Percentiles rank a stretch among this genome's conserved stretches.
phyloP scores from a whole-genome alignment of 768 basidiomycete species.

The Lyophyllum decastes region DNA sequence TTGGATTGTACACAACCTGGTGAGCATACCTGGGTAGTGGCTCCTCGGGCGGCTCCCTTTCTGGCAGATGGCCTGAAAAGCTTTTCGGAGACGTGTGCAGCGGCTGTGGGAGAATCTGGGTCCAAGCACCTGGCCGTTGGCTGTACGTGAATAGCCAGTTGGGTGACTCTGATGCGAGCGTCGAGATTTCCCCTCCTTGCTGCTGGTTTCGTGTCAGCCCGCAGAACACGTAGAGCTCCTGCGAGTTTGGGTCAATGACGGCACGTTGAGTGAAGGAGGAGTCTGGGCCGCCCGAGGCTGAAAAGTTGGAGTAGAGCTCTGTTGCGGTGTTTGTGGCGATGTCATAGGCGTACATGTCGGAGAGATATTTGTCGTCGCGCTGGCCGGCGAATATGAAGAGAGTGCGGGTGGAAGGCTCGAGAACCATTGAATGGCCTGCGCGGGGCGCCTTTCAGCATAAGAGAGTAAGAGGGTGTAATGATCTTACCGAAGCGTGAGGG shows the following conservation, averaged over 20 bases:
- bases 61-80: not conserved
- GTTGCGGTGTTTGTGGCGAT: constrained; percentile 56
- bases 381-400: constrained; percentile 79
- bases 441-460: not conserved
- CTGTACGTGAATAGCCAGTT: constrained; percentile 73
- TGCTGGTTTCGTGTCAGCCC: constrained; percentile 52
- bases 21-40: constrained; percentile 75
- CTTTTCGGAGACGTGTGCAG: not conserved
- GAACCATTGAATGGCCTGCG: constrained; percentile 79
- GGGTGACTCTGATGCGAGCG: constrained; percentile 47
- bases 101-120: constrained; percentile 48
- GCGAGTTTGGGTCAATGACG: constrained; percentile 59
- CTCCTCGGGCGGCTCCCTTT: constrained; percentile 25
- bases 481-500: constrained; percentile 61
- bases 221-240: constrained; percentile 80
- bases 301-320: constrained; percentile 66
- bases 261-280: constrained; percentile 77
- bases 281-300: constrained; percentile 62
- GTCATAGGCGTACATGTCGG: constrained; percentile 79
- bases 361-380: constrained; percentile 62
- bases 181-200: constrained; percentile 38
- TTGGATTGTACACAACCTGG: constrained; percentile 73
- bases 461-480: not conserved
- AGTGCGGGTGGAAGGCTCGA: constrained; percentile 57
- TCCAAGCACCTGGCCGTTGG: constrained; percentile 65